phyloP scores from a whole-genome alignment of 2,329 filamentous ascomycete genomes.

The Trichoderma gracile region DNA sequence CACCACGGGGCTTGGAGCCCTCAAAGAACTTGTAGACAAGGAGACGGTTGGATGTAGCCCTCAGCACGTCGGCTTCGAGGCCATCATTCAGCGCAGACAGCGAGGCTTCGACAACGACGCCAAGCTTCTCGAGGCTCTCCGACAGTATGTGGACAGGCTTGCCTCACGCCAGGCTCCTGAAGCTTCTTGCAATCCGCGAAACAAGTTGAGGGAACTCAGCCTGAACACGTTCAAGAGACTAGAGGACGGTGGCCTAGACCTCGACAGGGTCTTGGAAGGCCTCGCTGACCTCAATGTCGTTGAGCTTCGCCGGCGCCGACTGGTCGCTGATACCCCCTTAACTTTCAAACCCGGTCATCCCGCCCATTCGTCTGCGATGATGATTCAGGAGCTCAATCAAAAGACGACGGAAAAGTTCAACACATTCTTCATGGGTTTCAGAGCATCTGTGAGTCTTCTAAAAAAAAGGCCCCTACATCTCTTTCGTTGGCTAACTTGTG shows the following conservation, averaged over 20 bases:
- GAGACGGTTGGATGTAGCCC: conserved; percentile 28
- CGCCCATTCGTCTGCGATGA: conserved; percentile 26
- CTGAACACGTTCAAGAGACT: conserved; percentile 34
- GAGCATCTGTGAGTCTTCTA: conserved; percentile 35
- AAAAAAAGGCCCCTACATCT: neutral
- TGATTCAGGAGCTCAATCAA: conserved; percentile 37
- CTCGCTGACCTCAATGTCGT: conserved; percentile 38
- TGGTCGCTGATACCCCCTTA: conserved; percentile 32
- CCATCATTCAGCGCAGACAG: conserved; percentile 36
- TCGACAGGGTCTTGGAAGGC: conserved; percentile 34
- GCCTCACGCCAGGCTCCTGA: conserved; percentile 27
- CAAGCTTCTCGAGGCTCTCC: conserved; percentile 29
- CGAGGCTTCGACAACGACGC: conserved; percentile 37
- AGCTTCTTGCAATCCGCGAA: conserved; percentile 35
- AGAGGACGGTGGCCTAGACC: conserved; percentile 36
- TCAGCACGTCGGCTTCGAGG: conserved; percentile 39
- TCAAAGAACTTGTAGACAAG: conserved; percentile 34
- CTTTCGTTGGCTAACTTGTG: neutral
- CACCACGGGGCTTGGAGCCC: conserved; percentile 30
- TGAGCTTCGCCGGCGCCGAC: conserved; percentile 37
- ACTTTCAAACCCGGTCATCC: conserved; percentile 26
- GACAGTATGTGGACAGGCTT: conserved; percentile 29
- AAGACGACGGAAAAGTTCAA: conserved; percentile 35
- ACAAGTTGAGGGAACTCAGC: conserved; percentile 32
- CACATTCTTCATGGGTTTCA: conserved; percentile 39